Conservation (phyloP, 2,329 filamentous ascomycete species). For the Leptographium galeiforme region DNA sequence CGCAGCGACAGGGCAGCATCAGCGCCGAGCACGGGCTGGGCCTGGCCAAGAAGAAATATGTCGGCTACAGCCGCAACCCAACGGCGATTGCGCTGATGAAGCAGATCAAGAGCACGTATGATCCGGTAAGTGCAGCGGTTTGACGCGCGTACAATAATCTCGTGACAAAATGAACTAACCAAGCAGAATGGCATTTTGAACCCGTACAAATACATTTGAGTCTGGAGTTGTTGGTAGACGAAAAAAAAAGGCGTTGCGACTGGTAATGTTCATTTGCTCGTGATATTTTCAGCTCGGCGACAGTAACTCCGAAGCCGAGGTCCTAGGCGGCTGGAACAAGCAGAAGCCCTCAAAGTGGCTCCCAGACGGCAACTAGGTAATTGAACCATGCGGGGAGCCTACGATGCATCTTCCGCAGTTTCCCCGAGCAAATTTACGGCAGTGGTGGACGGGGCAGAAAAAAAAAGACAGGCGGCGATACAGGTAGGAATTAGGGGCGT, state of each 20-base stretch:
- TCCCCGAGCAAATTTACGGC: background rate
- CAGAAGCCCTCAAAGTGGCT: background rate
- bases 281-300: too few species aligned
- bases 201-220: conserved; percentile 86
- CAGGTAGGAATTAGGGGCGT: background rate
- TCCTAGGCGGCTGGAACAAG: background rate
- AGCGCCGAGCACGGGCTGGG: conserved; percentile 93
- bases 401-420: background rate
- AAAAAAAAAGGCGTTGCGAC: background rate
- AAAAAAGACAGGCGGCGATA: background rate
- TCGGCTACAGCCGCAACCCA: conserved; percentile 81
- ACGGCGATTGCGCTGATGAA: conserved; percentile 87
- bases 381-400: too few species aligned
- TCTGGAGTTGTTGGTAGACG: background rate
- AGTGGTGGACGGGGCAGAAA: background rate
- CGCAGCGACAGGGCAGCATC: conserved; percentile 77
- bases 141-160: background rate
- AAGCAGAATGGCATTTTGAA: conserved; percentile 92
- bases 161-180: background rate
- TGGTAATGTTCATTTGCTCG: too few species aligned
- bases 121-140: conserved; percentile 55
- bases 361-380: too few species aligned
- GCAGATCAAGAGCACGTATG: conserved; percentile 86
- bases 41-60: conserved; percentile 88
- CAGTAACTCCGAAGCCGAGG: too few species aligned